Evolutionary conservation across 169 alveolate species (phyloP), one percentile per base, ranked within the genome.

Genomic region (Toxoplasma gondii): DNA sequence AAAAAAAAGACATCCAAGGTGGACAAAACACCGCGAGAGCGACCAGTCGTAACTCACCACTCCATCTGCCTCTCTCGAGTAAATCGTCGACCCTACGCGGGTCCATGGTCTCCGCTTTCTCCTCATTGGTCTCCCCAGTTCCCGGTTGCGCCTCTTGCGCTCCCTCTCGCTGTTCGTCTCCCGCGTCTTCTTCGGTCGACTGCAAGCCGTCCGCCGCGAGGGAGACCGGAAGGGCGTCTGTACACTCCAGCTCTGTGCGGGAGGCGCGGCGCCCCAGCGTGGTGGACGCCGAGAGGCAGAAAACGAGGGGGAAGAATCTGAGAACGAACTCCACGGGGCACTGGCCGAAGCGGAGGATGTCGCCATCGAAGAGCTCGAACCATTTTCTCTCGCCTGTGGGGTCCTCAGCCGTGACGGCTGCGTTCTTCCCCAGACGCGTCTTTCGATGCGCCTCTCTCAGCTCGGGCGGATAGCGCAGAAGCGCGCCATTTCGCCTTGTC

Each of bases 381-480:
- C 86, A 78, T 27, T 19, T 36, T 78, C 45, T 17, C 45, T 4
- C n/a, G 27, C 86, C 86, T 16, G 49, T 78, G 27, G 44, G 44
- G 45, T 78, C 86, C 86, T 78, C 86, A 1, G 86, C 86, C n/a
- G 86, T 31, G 27, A 78, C 45, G 86, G 44, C 45, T 27, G 19
- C 10, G 45, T 10, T 16, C 12, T 38, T 78, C 10, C 29, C 86
- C 45, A 19, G 39, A 1, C 45, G 49, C 22, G 45, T 45, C 44
- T n/a, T 78, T n/a, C 45, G 10, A 27, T 78, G 86, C 39, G 86
- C 86, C 86, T 78, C 45, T 1, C 86, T 41, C 9, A 78, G 86
- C 86, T 78, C 86, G 7, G 86, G 86, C 44, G 86, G 86, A n/a
- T 78, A 78, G 86, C 86, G 86, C 2, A 78, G 45, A 19, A 78